Evolutionary conservation across 768 basidiomycete genomes (phyloP).

Genomic region (Sporobolomyces pararoseus): DNA sequence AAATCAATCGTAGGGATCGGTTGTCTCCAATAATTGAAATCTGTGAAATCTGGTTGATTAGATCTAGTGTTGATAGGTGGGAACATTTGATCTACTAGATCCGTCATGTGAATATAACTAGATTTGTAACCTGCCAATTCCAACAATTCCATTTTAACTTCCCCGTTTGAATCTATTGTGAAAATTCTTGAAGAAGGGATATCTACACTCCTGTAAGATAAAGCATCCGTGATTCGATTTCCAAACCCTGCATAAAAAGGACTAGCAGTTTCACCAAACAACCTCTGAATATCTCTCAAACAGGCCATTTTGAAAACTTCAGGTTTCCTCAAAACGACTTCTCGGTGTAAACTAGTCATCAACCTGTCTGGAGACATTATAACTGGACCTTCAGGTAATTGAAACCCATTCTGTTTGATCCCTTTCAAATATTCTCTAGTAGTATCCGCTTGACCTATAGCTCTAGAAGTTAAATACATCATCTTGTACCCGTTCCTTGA

Average conservation of each 20-base stretch:
- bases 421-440: constrained; percentile 90
- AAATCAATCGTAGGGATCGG: constrained; percentile 66
- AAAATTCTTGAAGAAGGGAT: constrained; percentile 92
- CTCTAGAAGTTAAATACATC: constrained; percentile 93
- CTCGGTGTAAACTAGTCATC: constrained; percentile 93
- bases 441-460: constrained; percentile 95
- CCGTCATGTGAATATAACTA: constrained; percentile 97
- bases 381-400: constrained; percentile 95
- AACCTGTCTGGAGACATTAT: constrained; percentile 97
- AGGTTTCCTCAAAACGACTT: constrained; percentile 98
- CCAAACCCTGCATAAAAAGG: constrained; percentile 98
- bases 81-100: constrained; percentile 99
- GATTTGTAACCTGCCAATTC: constrained; percentile 96
- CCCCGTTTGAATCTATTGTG: constrained; percentile 85
- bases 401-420: constrained; percentile 91
- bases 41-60: constrained; percentile 77
- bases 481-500: constrained; percentile 93
- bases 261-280: constrained; percentile 63
- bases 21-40: constrained; percentile 93
- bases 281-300: constrained; percentile 82
- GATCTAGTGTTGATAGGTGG: constrained; percentile 87
- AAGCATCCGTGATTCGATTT: constrained; percentile 94
- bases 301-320: constrained; percentile 99
- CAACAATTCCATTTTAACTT: constrained; percentile 95
- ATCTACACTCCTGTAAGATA: constrained; percentile 95